Percentiles rank a stretch among this genome's conserved stretches.
These are phyloP conservation scores for Rhazya stricta DNA, from an alignment of 257 asterid species.

Conservation along the genomic window DNA sequence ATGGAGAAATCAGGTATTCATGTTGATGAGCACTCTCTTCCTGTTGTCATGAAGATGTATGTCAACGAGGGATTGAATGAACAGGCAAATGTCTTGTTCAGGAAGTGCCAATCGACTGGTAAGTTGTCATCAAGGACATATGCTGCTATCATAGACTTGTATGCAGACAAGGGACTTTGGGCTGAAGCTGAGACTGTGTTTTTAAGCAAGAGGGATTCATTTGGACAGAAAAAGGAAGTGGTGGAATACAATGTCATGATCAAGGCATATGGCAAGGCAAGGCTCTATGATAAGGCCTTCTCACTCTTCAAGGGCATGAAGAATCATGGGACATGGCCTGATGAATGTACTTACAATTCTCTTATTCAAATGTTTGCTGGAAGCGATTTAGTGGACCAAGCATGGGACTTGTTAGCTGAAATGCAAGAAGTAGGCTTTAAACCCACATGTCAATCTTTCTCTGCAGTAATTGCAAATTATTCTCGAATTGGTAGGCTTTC, in stretches of 20 bases:
- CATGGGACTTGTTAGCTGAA: slow-evolving; percentile 54
- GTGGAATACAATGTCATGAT: slow-evolving; percentile 88
- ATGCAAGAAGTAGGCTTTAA: slow-evolving; percentile 59
- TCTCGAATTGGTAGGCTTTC: slow-evolving; percentile 44
- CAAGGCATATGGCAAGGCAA: slow-evolving; percentile 82
- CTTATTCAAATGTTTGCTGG: slow-evolving; percentile 78
- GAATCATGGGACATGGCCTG: slow-evolving; percentile 92
- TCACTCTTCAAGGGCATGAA: slow-evolving; percentile 77
- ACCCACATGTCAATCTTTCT: slow-evolving; percentile 65
- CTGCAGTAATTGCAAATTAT: slow-evolving; percentile 60
- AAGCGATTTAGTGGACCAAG: slow-evolving; percentile 55
- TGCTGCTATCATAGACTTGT: slow-evolving; percentile 78
- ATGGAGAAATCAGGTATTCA: slow-evolving; percentile 49
- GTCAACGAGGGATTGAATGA: slow-evolving; percentile 53
- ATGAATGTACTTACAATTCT: slow-evolving; percentile 80
- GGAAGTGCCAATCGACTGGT: slow-evolving; percentile 36
- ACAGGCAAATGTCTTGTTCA: slow-evolving; percentile 43
- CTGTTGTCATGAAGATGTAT: slow-evolving; percentile 67
- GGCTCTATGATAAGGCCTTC: slow-evolving; percentile 59
- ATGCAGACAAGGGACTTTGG: slow-evolving; percentile 81
- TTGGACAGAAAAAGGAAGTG: slow-evolving; percentile 49
- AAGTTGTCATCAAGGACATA: slow-evolving; percentile 56
- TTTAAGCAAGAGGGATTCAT: slow-evolving; percentile 33
- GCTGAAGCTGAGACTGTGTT: slow-evolving; percentile 78
- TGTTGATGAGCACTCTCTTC: slow-evolving; percentile 65